A percentile compares a stretch with the other conserved stretches of the same genome.
phyloP scores from a whole-genome alignment of 2,329 filamentous ascomycete genomes.

The Pseudogymnoascus sp. region DNA sequence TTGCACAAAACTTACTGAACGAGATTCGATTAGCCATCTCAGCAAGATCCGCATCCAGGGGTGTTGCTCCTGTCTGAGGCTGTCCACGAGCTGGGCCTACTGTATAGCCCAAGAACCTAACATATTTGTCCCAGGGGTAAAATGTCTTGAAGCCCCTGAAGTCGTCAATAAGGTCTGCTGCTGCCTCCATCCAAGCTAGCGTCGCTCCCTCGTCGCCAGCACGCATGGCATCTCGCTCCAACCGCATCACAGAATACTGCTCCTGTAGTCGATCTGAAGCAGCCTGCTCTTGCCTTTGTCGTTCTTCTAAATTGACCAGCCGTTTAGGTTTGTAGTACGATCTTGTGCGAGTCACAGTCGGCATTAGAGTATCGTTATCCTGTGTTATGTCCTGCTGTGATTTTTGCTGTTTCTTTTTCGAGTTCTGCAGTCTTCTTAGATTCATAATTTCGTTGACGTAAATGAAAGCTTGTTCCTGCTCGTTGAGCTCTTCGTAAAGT shows the following conservation, averaged over 20 bases:
- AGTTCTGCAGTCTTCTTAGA: conserved; percentile 44
- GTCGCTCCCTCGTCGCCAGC: conserved; percentile 22
- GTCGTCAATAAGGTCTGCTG: conserved; percentile 54
- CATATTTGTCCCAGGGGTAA: conserved; percentile 61
- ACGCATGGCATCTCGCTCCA: conserved; percentile 33
- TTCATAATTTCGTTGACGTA: conserved; percentile 68
- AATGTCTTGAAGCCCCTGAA: conserved; percentile 59
- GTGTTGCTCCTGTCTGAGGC: conserved; percentile 19
- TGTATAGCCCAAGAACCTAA: conserved; percentile 47
- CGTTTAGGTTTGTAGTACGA: conserved; percentile 27
- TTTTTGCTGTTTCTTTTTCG: conserved; percentile 28
- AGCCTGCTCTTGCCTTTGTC: conserved; percentile 28
- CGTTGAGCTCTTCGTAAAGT: conserved; percentile 71
- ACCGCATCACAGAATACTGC: conserved; percentile 38
- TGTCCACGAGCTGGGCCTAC: conserved; percentile 17
- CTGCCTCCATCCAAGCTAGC: conserved; percentile 51
- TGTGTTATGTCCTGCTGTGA: conserved; percentile 36
- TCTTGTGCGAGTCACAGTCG: conserved; percentile 7
- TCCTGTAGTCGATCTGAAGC: conserved; percentile 30
- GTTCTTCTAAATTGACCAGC: conserved; percentile 30
- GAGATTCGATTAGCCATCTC: conserved; percentile 28
- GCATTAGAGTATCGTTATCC: conserved; percentile 17
- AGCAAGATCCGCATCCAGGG: conserved; percentile 25
- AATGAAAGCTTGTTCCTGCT: conserved; percentile 69
- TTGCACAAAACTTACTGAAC: conserved; percentile 20